Percentiles rank a stretch among this genome's conserved stretches.
phyloP scores from a whole-genome alignment of 305 asterid species.

The Solanum hybrid region DNA sequence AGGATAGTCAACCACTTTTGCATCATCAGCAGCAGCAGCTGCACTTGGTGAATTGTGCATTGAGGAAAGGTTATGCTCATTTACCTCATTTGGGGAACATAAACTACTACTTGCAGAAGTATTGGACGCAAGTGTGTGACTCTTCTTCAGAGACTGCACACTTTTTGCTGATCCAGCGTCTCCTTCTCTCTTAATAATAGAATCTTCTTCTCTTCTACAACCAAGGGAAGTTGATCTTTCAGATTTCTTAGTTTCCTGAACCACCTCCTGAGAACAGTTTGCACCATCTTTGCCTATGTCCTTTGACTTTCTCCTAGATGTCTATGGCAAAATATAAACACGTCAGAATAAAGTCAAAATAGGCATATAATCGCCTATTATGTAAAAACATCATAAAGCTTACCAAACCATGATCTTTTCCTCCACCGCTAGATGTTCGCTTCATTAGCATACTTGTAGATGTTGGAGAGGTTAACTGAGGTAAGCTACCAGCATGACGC shows the following conservation, averaged over 20 bases:
- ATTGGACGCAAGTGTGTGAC: constrained; percentile 14
- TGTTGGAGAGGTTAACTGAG: constrained; percentile 62
- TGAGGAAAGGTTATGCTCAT: constrained; percentile 36
- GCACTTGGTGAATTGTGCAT: constrained; percentile 41
- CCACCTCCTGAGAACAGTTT: constrained; percentile 38
- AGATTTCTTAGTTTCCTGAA: constrained; percentile 50
- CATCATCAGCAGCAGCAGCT: constrained; percentile 56
- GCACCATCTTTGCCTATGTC: constrained; percentile 54
- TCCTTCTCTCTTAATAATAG: constrained; percentile 45
- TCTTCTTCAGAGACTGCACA: constrained; percentile 37
- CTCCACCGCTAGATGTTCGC: constrained; percentile 62
- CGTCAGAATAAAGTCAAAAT: constrained; percentile 3
- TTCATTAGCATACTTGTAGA: constrained; percentile 67
- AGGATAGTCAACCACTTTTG: constrained; percentile 40
- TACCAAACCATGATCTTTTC: constrained; percentile 70
- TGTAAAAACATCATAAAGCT: constrained; percentile 9
- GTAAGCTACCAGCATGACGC: constrained; percentile 94
- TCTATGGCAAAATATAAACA: constrained; percentile 24
- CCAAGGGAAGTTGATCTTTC: constrained; percentile 47
- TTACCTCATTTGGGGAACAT: constrained; percentile 49
- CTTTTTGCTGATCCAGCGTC: constrained; percentile 36
- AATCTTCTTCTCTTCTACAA: constrained; percentile 49
- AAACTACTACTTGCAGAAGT: constrained; percentile 38
- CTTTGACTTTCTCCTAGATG: constrained; percentile 62
- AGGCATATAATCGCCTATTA: constrained; percentile 2